Conservation (phyloP, 192 early-diverging fungal species). For the Ramicandelaber brevisporus region DNA sequence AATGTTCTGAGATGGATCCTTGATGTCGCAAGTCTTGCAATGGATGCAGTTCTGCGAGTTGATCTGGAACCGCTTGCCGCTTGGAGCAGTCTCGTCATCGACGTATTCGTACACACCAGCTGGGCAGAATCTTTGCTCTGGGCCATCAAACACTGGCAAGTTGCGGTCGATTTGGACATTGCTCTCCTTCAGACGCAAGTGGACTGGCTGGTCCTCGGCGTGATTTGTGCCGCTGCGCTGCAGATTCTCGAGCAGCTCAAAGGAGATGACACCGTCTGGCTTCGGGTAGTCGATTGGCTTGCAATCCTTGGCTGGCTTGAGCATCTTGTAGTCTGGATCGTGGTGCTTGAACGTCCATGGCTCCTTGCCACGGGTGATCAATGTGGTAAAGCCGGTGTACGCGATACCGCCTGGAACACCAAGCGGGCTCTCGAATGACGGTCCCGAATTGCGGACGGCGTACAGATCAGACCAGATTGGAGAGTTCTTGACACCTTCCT, state of each 20-base stretch:
- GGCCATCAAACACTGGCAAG: constrained; percentile 68
- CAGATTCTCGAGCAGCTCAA: constrained; percentile 86
- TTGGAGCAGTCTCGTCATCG: constrained; percentile 70
- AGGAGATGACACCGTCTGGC: constrained; percentile 82
- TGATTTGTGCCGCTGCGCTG: constrained; percentile 83
- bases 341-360: constrained; percentile 89
- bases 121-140: constrained; percentile 91
- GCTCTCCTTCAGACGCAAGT: constrained; percentile 55
- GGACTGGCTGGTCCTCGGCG: constrained; percentile 82
- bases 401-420: constrained; percentile 64
- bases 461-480: constrained; percentile 81
- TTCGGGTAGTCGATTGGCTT: constrained; percentile 89
- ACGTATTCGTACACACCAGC: constrained; percentile 97
- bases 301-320: constrained; percentile 38
- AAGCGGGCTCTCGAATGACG: constrained; percentile 75
- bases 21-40: constrained; percentile 99
- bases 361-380: constrained; percentile 67
- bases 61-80: constrained; percentile 82
- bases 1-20: constrained; percentile 97
- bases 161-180: constrained; percentile 59
- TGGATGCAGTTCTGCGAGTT: constrained; percentile 96
- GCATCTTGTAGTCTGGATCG: constrained; percentile 49
- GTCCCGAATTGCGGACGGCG: constrained; percentile 76
- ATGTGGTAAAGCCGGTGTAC: constrained; percentile 72
- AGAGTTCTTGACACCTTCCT: constrained; percentile 52